Evolutionary conservation across 441 rosid genomes (phyloP).

Genomic region (Melastoma candidum): DNA sequence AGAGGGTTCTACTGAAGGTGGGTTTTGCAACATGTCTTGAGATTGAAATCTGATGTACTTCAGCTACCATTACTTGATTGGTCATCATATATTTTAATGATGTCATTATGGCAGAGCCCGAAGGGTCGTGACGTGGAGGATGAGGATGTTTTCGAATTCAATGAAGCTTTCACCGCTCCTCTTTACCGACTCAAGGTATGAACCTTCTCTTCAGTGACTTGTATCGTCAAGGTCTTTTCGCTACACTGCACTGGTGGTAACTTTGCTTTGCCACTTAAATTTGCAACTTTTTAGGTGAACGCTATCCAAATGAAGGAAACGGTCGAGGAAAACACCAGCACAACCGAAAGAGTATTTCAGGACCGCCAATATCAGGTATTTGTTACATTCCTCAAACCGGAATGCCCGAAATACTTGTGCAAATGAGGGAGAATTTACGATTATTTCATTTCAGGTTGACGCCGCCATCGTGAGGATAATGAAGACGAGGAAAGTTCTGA

Average conservation of each 20-base stretch:
- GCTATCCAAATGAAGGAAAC: conserved; percentile 99
- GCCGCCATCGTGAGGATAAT: conserved; percentile 35
- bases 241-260: not conserved
- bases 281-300: conserved; percentile 52
- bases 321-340: conserved; percentile 95
- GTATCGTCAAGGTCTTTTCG: not conserved
- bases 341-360: conserved; percentile 96
- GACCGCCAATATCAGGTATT: conserved; percentile 97
- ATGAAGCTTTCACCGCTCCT: conserved; percentile 72
- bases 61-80: not conserved
- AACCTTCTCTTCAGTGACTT: no score
- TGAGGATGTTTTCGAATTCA: conserved; percentile 77
- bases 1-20: conserved; percentile 90
- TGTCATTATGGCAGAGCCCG: conserved; percentile 46
- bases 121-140: conserved; percentile 97
- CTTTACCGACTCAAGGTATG: conserved; percentile 86
- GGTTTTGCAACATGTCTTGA: conserved; percentile 4
- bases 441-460: conserved; percentile 52
- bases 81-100: not conserved
- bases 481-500: no score
- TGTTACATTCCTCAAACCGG: no score
- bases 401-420: conserved; percentile 5
- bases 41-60: conserved; percentile 1
- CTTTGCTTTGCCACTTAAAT: not conserved
- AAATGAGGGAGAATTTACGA: conserved; percentile 5